phyloP scores from a whole-genome alignment of 1,139 yeast species.

The Nakaseomyces delphensis region DNA sequence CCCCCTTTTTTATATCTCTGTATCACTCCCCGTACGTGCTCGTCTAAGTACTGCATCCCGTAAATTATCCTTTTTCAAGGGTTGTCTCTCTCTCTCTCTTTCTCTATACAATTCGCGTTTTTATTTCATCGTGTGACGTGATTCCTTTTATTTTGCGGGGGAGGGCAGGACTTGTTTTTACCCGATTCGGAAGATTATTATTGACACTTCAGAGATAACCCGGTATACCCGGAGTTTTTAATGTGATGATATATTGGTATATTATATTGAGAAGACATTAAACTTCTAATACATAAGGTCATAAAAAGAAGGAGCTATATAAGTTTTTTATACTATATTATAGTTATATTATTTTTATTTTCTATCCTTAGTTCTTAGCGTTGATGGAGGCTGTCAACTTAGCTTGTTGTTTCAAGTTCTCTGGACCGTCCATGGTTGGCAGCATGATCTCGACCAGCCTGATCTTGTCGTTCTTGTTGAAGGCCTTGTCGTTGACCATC shows the following conservation, averaged over 20 bases:
- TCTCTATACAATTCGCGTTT: too few species aligned
- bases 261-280: not conserved
- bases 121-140: too few species aligned
- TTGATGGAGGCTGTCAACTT: conserved; percentile 65
- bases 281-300: too few species aligned
- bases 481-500: conserved; percentile 44
- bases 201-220: too few species aligned
- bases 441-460: conserved; percentile 73
- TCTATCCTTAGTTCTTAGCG: conserved; percentile 21
- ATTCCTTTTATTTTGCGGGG: too few species aligned
- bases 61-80: too few species aligned
- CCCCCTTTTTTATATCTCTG: not conserved
- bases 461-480: conserved; percentile 44
- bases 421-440: conserved; percentile 75
- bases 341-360: not conserved
- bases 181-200: too few species aligned
- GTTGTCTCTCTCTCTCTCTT: too few species aligned
- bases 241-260: not conserved
- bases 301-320: too few species aligned
- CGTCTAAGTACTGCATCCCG: too few species aligned
- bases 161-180: not conserved
- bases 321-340: not conserved
- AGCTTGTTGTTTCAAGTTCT: conserved; percentile 62
- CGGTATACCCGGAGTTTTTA: conserved; percentile 1
- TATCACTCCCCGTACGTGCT: too few species aligned